These are phyloP conservation scores for Sarocladiaceae sp. DNA, from an alignment of 2,329 filamentous ascomycete genomes.

Conservation along the genomic window DNA sequence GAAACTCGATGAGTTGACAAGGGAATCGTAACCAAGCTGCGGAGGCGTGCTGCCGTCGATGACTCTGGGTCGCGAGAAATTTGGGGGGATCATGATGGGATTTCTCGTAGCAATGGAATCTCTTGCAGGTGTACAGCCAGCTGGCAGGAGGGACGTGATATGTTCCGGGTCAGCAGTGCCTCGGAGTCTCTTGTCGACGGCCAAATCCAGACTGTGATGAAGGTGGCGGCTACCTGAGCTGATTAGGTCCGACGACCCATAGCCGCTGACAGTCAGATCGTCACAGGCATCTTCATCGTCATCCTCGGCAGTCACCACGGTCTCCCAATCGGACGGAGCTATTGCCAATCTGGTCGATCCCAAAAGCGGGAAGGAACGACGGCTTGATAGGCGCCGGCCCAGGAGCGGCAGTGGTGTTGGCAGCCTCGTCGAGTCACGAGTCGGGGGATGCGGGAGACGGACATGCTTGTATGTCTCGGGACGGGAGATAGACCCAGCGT, in stretches of 20 bases:
- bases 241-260: too few relatives aligned
- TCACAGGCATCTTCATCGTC: background rate
- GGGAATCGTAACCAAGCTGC: constrained; percentile 16
- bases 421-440: background rate
- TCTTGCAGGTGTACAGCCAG: background rate
- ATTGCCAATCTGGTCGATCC: background rate
- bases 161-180: background rate
- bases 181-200: constrained; percentile 2
- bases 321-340: constrained; percentile 12
- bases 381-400: background rate
- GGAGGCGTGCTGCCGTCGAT: constrained; percentile 11
- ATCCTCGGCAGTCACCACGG: constrained; percentile 8
- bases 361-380: constrained; percentile 1
- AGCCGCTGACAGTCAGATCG: too few relatives aligned
- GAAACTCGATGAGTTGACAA: constrained; percentile 21
- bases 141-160: background rate
- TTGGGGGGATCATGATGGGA: constrained; percentile 10
- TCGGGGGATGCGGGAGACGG: background rate
- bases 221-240: background rate
- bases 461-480: background rate
- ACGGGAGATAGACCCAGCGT: background rate
- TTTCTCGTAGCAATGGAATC: background rate
- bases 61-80: constrained; percentile 10
- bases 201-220: background rate
- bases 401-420: background rate